phyloP scores from a whole-genome alignment of 352 stramenopile genomes.

The Phytophthora pisi region DNA sequence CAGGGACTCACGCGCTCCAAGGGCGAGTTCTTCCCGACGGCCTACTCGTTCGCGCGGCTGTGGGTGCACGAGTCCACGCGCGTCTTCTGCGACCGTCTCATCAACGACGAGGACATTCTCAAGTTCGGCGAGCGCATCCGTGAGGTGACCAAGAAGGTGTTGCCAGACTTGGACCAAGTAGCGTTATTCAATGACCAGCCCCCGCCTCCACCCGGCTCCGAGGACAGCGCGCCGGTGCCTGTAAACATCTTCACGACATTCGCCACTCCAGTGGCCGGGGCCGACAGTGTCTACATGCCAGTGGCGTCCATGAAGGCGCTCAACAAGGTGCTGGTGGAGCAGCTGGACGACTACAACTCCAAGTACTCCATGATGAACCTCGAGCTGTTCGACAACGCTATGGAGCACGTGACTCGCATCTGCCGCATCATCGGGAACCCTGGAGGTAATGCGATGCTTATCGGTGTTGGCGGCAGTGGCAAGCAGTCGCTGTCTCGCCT shows the following conservation, averaged over 20 bases:
- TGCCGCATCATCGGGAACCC: constrained; percentile 97
- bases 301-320: constrained; percentile 85
- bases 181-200: constrained; percentile 82
- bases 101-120: constrained; percentile 94
- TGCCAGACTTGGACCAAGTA: constrained; percentile 88
- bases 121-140: constrained; percentile 93
- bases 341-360: constrained; percentile 97
- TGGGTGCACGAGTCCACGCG: constrained; percentile 97
- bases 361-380: constrained; percentile 99
- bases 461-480: constrained; percentile 96
- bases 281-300: constrained; percentile 74
- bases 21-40: constrained; percentile 91
- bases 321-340: constrained; percentile 92
- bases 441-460: constrained; percentile 97
- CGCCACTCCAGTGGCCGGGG: constrained; percentile 70
- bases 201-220: constrained; percentile 24
- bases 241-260: constrained; percentile 97
- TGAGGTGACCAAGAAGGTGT: constrained; percentile 93
- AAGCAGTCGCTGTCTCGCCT: constrained; percentile 97
- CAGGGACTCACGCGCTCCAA: constrained; percentile 94
- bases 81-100: constrained; percentile 97
- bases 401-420: constrained; percentile 97
- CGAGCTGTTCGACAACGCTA: constrained; percentile 97
- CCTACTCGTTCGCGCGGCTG: constrained; percentile 87
- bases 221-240: constrained; percentile 26